phyloP scores from a whole-genome alignment of 1,284 basidiomycete species.

The Apiotrichum veenhuisii region DNA sequence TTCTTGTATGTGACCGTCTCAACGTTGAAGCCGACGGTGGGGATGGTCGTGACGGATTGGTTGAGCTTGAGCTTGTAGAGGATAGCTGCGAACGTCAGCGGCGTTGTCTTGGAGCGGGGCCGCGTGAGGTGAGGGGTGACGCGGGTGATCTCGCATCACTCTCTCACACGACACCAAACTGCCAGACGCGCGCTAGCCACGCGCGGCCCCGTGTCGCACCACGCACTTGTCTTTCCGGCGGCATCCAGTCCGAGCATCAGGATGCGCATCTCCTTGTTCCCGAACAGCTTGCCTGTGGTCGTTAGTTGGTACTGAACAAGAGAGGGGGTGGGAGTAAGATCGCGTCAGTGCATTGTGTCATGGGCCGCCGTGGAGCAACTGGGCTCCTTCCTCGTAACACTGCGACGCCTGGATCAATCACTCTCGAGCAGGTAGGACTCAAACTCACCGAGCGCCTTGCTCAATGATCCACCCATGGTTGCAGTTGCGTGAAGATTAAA shows the following conservation, averaged over 20 bases:
- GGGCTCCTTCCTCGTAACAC: too few species aligned
- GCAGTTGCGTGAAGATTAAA: neutral
- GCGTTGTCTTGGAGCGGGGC: neutral
- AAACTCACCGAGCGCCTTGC: slow-evolving; percentile 49
- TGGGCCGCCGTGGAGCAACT: too few species aligned
- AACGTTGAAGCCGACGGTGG: slow-evolving; percentile 92
- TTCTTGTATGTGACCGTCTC: slow-evolving; percentile 99
- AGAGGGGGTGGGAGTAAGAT: too few species aligned
- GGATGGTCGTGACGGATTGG: slow-evolving; percentile 97
- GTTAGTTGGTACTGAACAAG: neutral
- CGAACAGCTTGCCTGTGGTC: slow-evolving; percentile 54
- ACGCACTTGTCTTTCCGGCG: slow-evolving; percentile 85
- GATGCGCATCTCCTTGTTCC: slow-evolving; percentile 63
- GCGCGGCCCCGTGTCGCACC: neutral
- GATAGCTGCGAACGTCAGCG: slow-evolving; percentile 59
- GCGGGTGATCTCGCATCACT: too few species aligned
- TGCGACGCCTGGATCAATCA: too few species aligned
- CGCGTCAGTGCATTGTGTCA: neutral
- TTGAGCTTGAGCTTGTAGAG: slow-evolving; percentile 99
- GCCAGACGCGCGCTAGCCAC: neutral
- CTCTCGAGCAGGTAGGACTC: too few species aligned
- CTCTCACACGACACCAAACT: too few species aligned
- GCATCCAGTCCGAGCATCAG: slow-evolving; percentile 86
- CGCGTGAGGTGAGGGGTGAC: neutral
- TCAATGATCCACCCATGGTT: slow-evolving; percentile 53